These are phyloP conservation scores for Schizonepeta tenuifolia DNA, from an alignment of 257 asterid species.

Conservation along the genomic window DNA sequence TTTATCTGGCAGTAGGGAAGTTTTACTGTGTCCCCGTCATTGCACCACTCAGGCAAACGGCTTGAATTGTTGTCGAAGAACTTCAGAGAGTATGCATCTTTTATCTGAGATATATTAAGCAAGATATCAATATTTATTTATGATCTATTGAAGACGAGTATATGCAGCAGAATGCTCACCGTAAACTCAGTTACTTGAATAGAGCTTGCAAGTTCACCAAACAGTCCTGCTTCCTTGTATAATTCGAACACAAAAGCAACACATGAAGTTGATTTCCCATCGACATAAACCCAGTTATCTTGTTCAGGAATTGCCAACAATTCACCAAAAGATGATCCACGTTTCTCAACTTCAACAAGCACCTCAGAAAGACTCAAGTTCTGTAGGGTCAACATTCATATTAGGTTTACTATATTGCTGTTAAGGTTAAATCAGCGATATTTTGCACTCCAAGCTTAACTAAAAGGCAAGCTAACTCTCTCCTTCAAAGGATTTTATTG, in stretches of 20 bases:
- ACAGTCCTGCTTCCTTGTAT: conserved; percentile 90
- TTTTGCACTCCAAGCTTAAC: conserved; percentile 9
- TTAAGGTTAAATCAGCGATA: conserved; percentile 6
- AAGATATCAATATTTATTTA: neutral
- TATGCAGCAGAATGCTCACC: conserved; percentile 50
- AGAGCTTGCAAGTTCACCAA: conserved; percentile 68
- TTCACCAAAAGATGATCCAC: conserved; percentile 82
- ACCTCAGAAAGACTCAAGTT: conserved; percentile 73
- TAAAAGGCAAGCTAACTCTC: neutral
- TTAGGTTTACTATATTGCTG: neutral
- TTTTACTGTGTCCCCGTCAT: conserved; percentile 72
- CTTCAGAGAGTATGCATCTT: conserved; percentile 81
- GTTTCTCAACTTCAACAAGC: conserved; percentile 86
- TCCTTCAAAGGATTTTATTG: neutral
- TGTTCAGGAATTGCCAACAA: conserved; percentile 82
- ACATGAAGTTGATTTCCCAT: conserved; percentile 91
- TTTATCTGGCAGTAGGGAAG: conserved; percentile 86
- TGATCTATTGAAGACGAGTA: neutral
- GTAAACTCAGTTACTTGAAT: conserved; percentile 95
- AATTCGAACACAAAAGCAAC: conserved; percentile 87
- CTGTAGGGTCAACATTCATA: conserved; percentile 45
- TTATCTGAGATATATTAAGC: conserved; percentile 55
- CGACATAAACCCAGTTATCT: conserved; percentile 83
- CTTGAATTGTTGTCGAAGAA: conserved; percentile 72
- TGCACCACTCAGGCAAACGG: conserved; percentile 93